Base-by-base conservation (phyloP, 1,284 basidiomycete genomes). In the Cutaneotrichosporon sp. region DNA sequence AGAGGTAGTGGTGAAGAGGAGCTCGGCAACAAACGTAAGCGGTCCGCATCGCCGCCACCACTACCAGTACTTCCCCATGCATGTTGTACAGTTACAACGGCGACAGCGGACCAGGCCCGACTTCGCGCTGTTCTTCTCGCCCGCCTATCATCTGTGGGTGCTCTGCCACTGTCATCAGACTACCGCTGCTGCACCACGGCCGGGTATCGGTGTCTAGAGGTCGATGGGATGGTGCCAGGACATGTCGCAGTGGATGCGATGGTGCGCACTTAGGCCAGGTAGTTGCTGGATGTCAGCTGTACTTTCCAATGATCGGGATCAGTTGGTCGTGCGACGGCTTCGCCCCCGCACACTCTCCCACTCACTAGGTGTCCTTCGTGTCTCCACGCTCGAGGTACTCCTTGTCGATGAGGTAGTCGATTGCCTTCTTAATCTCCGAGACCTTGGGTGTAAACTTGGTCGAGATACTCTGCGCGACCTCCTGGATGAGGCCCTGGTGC, bases 311-410 rank as follows among this genome's bases (percentile, higher is more conserved):
- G 32, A 26, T 26, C 46, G 8, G 3, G 13, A 26, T 7, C 26
- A 5, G 21, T n/a, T 50, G 6, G 47, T 7, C 22, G 4, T n/a
- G n/a, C 22, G 13, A 34, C 22, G 32, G 21, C 5, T 16, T 21
- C 13, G 6, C 50, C 14, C 7, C 38, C n/a, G 6, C 53, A 8
- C n/a, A 18, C n/a, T 22, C 14, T 26, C 22, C 13, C 31, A 58
- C 40, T 51, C 50, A 61, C 59, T 65, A 65, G 22, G 64, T 62
- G 70, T 82, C 81, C 60, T 79, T 78, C 18, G 89, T 91, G 32
- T 92, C 90, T 31, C 91, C 89, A 46, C 95, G 89, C 78, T 97
- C 94, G 66, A 99, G 90, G 78, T 97, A 99, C 81, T 98, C 97
- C 81, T 97, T 97, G 83, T 99, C 96, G 61, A 99, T 86, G 42